Conservation (phyloP, 345 rosid genomes). For the Salix suchowensis region DNA sequence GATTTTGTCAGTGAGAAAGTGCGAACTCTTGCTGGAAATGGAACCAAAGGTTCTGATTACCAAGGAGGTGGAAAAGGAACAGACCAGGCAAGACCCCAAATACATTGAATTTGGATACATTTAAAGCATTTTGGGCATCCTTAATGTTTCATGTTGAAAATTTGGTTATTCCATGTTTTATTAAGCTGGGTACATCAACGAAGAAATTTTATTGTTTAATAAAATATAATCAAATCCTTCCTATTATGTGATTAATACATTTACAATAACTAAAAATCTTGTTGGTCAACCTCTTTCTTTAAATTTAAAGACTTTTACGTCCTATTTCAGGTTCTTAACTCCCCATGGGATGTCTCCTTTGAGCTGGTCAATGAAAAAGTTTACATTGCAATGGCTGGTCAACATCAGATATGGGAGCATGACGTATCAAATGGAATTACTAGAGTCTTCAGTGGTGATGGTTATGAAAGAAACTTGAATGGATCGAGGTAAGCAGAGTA, state of each 20-base stretch:
- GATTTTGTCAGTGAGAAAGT: slow-evolving; percentile 82
- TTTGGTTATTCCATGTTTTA: background rate
- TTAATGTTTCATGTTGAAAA: slow-evolving; percentile 1
- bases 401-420: slow-evolving; percentile 95
- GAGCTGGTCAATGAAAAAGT: slow-evolving; percentile 65
- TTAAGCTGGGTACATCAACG: slow-evolving; percentile 2
- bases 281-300: slow-evolving; percentile 13
- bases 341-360: slow-evolving; percentile 95
- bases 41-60: slow-evolving; percentile 90
- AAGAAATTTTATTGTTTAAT: background rate
- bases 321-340: slow-evolving; percentile 68
- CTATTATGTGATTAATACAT: background rate
- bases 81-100: slow-evolving; percentile 52
- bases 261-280: background rate
- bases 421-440: slow-evolving; percentile 55
- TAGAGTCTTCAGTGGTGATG: slow-evolving; percentile 83
- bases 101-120: background rate
- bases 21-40: slow-evolving; percentile 84
- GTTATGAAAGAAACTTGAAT: slow-evolving; percentile 85
- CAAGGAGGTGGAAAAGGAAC: slow-evolving; percentile 71
- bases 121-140: slow-evolving; percentile 3
- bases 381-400: slow-evolving; percentile 94
- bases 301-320: background rate
- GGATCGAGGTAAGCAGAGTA: slow-evolving; percentile 60
- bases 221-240: background rate